Evolutionary conservation across 257 asterid genomes (phyloP).

Genomic region (Penstemon newberryi): DNA sequence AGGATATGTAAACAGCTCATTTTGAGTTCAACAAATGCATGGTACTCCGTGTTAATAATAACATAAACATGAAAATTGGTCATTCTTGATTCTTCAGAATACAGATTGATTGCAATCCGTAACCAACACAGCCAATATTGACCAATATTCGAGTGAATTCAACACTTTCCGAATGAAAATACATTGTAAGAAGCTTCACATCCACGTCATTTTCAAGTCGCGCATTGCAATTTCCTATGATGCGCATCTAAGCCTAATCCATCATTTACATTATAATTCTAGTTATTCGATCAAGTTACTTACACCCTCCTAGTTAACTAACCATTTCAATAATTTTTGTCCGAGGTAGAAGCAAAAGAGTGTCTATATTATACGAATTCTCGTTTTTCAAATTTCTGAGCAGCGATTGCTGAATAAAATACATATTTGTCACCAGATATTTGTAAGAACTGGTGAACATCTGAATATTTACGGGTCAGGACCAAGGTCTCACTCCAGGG

Average conservation of each 20-base stretch:
- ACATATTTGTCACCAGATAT: not conserved
- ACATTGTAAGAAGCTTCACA: not conserved
- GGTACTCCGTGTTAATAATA: too few species aligned
- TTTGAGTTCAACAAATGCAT: too few species aligned
- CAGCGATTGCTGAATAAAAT: not conserved
- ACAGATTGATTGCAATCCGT: conserved; percentile 4
- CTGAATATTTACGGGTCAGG: not conserved
- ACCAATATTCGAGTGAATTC: conserved; percentile 8
- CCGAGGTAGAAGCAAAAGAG: not conserved
- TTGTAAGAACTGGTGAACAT: not conserved
- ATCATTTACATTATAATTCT: conserved; percentile 11
- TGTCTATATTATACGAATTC: not conserved
- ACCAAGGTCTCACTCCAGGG: conserved; percentile 9
- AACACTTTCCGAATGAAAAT: not conserved
- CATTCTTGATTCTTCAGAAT: not conserved
- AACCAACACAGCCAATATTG: not conserved
- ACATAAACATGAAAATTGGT: too few species aligned
- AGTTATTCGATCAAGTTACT: not conserved
- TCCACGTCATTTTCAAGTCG: conserved; percentile 16
- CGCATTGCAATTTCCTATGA: not conserved
- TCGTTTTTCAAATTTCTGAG: not conserved
- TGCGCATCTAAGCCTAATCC: conserved; percentile 7
- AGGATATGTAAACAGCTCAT: too few species aligned
- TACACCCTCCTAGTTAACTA: not conserved
- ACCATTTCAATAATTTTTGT: not conserved